Base-by-base conservation (phyloP, 192 early-diverging fungal genomes). In the Backusella parvicylindrica region DNA sequence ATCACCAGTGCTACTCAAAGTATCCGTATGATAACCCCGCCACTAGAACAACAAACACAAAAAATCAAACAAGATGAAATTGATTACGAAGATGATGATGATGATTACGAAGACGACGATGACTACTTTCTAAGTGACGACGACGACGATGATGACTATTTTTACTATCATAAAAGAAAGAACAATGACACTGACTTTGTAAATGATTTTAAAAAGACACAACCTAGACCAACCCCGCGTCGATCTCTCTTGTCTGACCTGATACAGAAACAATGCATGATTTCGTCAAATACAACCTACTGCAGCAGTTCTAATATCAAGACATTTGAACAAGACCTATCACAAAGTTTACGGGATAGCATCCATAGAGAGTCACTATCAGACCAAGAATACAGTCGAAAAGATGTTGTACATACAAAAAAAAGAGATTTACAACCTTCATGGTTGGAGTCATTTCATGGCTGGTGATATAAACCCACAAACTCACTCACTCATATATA, bases 221-320 rank as follows among this genome's bases (percentile, higher is more conserved):
- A 72, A 60, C 71, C 71, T n/a, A 63, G 28, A 37, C 23, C 33
- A 35, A 60, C 53, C 4, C 71, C 71, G 0, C 71, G 53, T 63
- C 49, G 50, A 56, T 72, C 71, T 31, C 50, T 72, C 6, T 35
- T 72, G 26, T 72, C 71, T 60, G 26, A 56, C 56, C 36, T 72
- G 15, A 37, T 72, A 32, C 71, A 72, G 47, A 40, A 43, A 47
- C 68, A 37, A 66, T 66, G 53, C 53, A 60, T 60, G 53, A 60
- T 60, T 60, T 60, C 53, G 53, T 60, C 53, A 60, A 60, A 60
- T 28, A 8, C 53, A 60, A 60, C 53, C 23, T 60, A 60, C 26
- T 60, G 53, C 53, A 60, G 53, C 23, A 60, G 53, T 26, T 28
- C 53, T 60, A 60, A 60, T 60, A 47, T 47, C 43, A 60, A 60